Evolutionary conservation across 305 asterid species (phyloP).

Genomic region (Fraxinus nigra): DNA sequence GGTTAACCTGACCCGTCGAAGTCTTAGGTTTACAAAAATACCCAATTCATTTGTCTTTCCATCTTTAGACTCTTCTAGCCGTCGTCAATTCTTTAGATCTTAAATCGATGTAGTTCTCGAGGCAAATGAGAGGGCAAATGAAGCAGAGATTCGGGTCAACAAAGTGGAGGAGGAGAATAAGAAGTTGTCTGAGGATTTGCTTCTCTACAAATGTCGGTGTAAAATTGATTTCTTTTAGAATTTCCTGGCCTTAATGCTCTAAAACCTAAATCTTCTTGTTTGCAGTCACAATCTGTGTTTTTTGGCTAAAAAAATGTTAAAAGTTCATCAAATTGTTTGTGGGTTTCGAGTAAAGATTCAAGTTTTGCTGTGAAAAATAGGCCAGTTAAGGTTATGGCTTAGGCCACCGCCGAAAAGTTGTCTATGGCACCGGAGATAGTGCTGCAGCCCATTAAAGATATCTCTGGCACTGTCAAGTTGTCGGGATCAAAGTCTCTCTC

Average conservation of each 20-base stretch:
- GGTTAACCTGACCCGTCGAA: too few relatives aligned
- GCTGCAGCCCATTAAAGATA: slow-evolving; percentile 80
- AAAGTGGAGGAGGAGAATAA: slow-evolving; percentile 62
- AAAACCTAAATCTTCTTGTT: slow-evolving; percentile 32
- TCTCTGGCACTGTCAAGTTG: slow-evolving; percentile 80
- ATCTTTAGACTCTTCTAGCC: too few relatives aligned
- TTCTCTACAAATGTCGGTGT: slow-evolving; percentile 31
- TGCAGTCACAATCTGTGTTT: slow-evolving; percentile 45
- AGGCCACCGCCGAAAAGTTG: slow-evolving; percentile 72
- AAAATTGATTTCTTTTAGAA: slow-evolving; percentile 16
- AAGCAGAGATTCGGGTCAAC: slow-evolving; percentile 52
- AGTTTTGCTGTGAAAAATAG: slow-evolving; percentile 34
- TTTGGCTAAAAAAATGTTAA: slow-evolving; percentile 44
- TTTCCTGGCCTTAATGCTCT: slow-evolving; percentile 32
- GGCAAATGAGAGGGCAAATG: slow-evolving; percentile 84
- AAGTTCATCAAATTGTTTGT: slow-evolving; percentile 33
- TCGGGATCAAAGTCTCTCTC: slow-evolving; percentile 97
- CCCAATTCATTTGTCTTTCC: too few relatives aligned
- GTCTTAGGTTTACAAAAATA: too few relatives aligned
- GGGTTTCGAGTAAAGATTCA: slow-evolving; percentile 47
- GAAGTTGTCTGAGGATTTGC: slow-evolving; percentile 52
- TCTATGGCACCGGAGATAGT: slow-evolving; percentile 77
- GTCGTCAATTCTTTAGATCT: too few relatives aligned
- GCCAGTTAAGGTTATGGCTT: slow-evolving; percentile 50
- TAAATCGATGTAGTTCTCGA: slow-evolving; percentile 21